These are phyloP conservation scores for Epichloe gansuensis DNA, from an alignment of 2,329 filamentous ascomycete genomes.

Conservation along the genomic window DNA sequence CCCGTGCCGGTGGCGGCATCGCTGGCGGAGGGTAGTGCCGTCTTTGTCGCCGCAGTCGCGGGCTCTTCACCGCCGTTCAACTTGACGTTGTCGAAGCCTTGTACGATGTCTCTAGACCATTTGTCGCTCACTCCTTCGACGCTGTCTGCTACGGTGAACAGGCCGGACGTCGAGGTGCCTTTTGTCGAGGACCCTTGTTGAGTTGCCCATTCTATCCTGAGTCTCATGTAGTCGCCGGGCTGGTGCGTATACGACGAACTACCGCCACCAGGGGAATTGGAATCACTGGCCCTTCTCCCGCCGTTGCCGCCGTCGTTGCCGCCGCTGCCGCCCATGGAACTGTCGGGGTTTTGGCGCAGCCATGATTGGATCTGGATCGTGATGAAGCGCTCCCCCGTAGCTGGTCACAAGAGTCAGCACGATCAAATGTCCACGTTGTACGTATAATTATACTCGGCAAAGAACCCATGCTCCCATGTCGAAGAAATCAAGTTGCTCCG, in stretches of 20 bases:
- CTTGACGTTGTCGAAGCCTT: neutral
- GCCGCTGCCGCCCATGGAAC: neutral
- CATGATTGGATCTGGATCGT: neutral
- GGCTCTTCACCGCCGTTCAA: neutral
- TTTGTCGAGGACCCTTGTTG: neutral
- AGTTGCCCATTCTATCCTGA: conserved; percentile 9
- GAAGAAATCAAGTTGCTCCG: too few species aligned
- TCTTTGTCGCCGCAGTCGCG: neutral
- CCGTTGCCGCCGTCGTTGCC: neutral
- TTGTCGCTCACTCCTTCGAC: neutral
- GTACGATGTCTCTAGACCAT: neutral
- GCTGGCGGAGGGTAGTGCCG: neutral
- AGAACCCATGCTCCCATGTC: neutral
- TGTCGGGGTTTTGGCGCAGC: neutral
- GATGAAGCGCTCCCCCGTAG: neutral
- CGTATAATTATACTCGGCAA: too few species aligned
- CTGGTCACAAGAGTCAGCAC: too few species aligned
- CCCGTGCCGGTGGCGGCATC: neutral
- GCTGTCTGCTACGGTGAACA: conserved; percentile 10
- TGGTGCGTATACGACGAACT: neutral
- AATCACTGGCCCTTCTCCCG: neutral
- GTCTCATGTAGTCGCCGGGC: conserved; percentile 5
- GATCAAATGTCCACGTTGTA: too few species aligned
- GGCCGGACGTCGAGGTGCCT: conserved; percentile 6
- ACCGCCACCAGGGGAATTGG: too few species aligned